Evolutionary conservation across 2,329 filamentous ascomycete species (phyloP), one percentile per base, ranked within the genome.

Genomic region (Hypoxylon sp.): DNA sequence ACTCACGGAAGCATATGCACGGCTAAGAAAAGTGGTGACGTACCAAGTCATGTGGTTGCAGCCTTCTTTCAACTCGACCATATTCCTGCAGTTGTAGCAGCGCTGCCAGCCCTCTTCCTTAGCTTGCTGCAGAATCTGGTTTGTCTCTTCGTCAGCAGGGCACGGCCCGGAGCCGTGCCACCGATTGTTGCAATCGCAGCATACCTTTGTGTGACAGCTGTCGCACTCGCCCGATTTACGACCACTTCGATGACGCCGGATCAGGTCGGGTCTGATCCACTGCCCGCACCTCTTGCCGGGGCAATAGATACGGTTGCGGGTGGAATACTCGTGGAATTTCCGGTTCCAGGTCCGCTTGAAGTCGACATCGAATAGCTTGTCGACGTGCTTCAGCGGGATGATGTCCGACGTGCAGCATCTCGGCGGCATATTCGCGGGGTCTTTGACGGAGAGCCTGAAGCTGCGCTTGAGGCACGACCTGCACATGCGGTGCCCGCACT

Each of bases 11-110:
- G 24, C 39, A n/a, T n/a, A n/a, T n/a, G n/a, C n/a, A 52, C 13
- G 54, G 59, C 17, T 10, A 35, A 35, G 63, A 3, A 53, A 50
- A 50, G 35, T 2, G 13, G 6, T 27, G 44, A 81, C 88, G 80
- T 83, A 92, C 91, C 93, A 97, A 29, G 89, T 93, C 88, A 97
- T 95, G 77, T 95, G 93, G 80, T 95, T 94, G 79, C 92, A 94
- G 48, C 93, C 93, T 78, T 95, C 92, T 73, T 91, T 91, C 54
- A 93, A 82, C 78, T 97, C 92, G 48, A 97, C 91, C 83, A 92
- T 85, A 42, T 87, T 84, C 70, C 86, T 88, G 80, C 94, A 97
- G 69, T 85, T 89, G 76, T 89, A 90, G 78, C 93, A 97, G 51
- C 88, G 85, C 78, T 93, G 90, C 90, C 91, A 94, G 24, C 91